Evolutionary conservation across 2,329 filamentous ascomycete species (phyloP).

Genomic region (Trichoderma sp.): DNA sequence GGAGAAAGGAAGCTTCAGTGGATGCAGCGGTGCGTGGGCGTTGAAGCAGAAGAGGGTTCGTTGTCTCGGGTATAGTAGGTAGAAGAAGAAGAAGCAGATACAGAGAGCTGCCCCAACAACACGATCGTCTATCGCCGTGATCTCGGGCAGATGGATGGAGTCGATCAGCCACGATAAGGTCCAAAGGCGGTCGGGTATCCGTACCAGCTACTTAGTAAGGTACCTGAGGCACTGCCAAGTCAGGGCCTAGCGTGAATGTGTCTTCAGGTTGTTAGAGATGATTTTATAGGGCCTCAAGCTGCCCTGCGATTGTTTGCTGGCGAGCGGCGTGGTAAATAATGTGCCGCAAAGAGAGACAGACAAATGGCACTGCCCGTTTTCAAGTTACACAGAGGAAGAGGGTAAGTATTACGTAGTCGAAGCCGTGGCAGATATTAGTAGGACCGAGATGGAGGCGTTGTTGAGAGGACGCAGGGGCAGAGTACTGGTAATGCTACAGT

Average conservation of each 20-base stretch:
- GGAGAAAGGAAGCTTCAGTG: background rate
- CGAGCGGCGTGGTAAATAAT: constrained; percentile 23
- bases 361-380: background rate
- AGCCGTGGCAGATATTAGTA: background rate
- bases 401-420: background rate
- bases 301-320: background rate
- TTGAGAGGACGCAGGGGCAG: no score
- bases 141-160: constrained; percentile 10
- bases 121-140: constrained; percentile 6
- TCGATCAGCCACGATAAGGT: constrained; percentile 10
- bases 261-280: no score
- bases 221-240: background rate
- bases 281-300: no score
- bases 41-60: background rate
- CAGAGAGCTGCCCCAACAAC: background rate
- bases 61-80: background rate
- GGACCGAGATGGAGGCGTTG: background rate
- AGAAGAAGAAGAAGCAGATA: background rate
- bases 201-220: background rate
- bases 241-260: constrained; percentile 5
- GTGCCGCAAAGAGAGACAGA: constrained; percentile 6
- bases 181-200: constrained; percentile 5
- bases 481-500: no score
- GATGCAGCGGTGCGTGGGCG: no score
- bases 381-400: background rate